Evolutionary conservation across 352 stramenopile species (phyloP), one percentile per base, ranked within the genome.

Genomic region (Globisporangium acanthophoron): DNA sequence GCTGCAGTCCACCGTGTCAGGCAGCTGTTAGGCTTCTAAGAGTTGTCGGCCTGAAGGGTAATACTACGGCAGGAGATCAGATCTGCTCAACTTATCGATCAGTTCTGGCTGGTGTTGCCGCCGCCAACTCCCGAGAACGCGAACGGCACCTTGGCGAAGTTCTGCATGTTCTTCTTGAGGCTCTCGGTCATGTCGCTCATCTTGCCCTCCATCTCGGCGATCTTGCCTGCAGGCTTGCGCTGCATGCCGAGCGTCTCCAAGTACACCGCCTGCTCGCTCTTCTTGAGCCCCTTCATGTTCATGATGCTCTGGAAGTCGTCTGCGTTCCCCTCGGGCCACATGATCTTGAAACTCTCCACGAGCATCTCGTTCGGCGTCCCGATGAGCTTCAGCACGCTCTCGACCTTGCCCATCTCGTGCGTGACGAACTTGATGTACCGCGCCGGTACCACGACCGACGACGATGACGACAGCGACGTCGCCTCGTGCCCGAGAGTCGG

Each of bases 371-470:
- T 90, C 13, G 97, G 96, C 52, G 96, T 98, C 41, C 95, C 96
- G 37, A 99, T 96, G 35, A 99, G 87, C 73, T 99, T 99, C 27
- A 99, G 79, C 54, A 99, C 86, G 47, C 89, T 97, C 71, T 99
- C 97, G 54, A 98, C 90, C 52, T 97, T 97, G 16, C 82, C 80
- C 65, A 98, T 97, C 70, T 98, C 90, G 56, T 96, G 96, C 31
- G 86, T 96, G 21, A 99, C 94, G 70, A 98, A 98, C 67, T 99
- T 99, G 12, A 84, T 98, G 77, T 99, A 99, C 31, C 92, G 96
- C 9, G 85, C 85, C 12, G 93, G 90, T 27, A 96, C 91, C 57
- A 94, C 79, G 13, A 62, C 24, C 8, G 56, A 62, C 16, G 68
- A 64, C n/a, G 67, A 69, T n/a, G 78, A 73, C 2, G 70, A 67